Conservation (phyloP, 208 protist species). For the Endotrypanum monterogeii region DNA sequence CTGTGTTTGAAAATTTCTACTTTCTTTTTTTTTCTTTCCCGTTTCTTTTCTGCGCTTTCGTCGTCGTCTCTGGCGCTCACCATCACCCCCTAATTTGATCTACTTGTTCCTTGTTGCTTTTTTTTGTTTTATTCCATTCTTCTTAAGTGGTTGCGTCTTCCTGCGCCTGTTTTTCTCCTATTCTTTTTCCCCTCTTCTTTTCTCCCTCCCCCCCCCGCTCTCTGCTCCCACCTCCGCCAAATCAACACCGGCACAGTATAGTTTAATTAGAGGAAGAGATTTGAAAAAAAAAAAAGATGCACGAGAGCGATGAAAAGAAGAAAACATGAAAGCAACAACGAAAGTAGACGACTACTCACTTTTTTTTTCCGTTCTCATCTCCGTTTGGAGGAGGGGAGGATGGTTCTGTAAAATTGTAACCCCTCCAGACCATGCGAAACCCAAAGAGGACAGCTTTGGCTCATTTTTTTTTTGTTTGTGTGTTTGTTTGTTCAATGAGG, state of each 20-base stretch:
- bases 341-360: neutral
- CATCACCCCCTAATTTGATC: neutral
- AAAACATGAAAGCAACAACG: too few species aligned
- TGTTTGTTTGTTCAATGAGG: neutral
- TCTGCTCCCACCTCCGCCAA: neutral
- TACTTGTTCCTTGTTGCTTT: conserved; percentile 2
- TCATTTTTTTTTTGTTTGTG: neutral
- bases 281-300: neutral
- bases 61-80: neutral
- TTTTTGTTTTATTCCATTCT: neutral
- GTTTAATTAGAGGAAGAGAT: conserved; percentile 1
- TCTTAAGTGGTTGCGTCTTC: conserved; percentile 8
- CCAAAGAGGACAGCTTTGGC: neutral
- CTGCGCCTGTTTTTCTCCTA: conserved; percentile 1
- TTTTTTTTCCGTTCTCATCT: too few species aligned
- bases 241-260: neutral
- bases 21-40: too few species aligned
- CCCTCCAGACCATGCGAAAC: neutral
- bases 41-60: neutral
- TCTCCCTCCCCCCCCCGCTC: neutral
- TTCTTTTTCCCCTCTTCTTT: conserved; percentile 4
- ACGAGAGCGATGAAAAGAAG: neutral
- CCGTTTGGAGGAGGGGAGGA: neutral
- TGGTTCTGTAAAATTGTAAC: neutral
- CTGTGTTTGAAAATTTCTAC: too few species aligned